Percentiles rank a stretch among this genome's conserved stretches.
Conservation (phyloP, 2,329 filamentous ascomycete species). For the Teratosphaeria epicoccoides region DNA sequence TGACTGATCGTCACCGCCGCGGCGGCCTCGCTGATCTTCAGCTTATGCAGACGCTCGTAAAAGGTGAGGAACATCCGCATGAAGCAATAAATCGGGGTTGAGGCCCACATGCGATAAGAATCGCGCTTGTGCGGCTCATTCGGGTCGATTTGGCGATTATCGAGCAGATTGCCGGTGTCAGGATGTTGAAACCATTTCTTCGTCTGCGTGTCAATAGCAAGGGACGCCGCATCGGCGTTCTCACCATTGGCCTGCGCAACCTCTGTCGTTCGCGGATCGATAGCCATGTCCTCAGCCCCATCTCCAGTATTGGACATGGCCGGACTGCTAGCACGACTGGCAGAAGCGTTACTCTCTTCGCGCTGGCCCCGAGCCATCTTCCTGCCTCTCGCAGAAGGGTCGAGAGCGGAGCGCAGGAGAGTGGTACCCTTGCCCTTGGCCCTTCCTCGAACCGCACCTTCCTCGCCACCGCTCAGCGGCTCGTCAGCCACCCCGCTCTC, state of each 20-base stretch:
- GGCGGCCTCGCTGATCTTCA: conserved; percentile 68
- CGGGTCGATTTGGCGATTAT: conserved; percentile 53
- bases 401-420: conserved; percentile 77
- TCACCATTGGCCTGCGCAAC: conserved; percentile 47
- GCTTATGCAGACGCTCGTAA: conserved; percentile 69
- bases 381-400: conserved; percentile 57
- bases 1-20: conserved; percentile 65
- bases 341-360: conserved; percentile 65
- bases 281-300: conserved; percentile 54
- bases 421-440: conserved; percentile 56
- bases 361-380: conserved; percentile 62
- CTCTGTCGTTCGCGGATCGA: conserved; percentile 13
- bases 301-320: conserved; percentile 71
- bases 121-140: conserved; percentile 74
- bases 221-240: conserved; percentile 30
- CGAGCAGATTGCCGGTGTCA: conserved; percentile 42
- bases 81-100: conserved; percentile 87
- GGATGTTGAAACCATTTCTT: conserved; percentile 55
- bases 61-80: conserved; percentile 88
- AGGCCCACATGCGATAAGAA: conserved; percentile 83
- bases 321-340: conserved; percentile 81
- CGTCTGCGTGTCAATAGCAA: conserved; percentile 50
- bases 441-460: conserved; percentile 58
- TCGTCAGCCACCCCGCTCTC: conserved; percentile 34
- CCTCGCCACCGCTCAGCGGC: conserved; percentile 51